Base-by-base conservation (phyloP, 495 filamentous ascomycete species). In the Aspergillus egyptiacus region DNA sequence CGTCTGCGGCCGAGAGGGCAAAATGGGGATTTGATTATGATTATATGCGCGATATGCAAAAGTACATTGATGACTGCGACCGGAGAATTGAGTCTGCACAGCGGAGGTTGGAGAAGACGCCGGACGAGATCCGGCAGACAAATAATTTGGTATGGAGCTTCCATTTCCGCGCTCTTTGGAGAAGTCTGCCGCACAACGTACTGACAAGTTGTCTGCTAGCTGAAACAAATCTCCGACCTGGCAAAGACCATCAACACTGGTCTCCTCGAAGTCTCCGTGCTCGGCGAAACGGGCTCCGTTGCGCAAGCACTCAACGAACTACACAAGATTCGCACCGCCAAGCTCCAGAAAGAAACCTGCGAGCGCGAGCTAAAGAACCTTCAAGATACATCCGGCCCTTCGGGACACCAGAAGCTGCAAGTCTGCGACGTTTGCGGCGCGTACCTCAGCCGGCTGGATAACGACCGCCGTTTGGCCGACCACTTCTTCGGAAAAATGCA, bases 401-500 rank as follows among this genome's bases (percentile, higher is more conserved):
- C 81, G 9, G 93, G 93, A 9, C 93, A 98, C 70, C 93, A 98
- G 71, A 97, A 97, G 60, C 72, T 98, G 42, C 94, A 97, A 67
- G 93, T 98, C 15, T 98, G 93, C 76, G 93, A 98, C 66, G 94
- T 97, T 1, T 98, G 93, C 68, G 91, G 85, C 41, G 93, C 93
- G 3, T 98, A 98, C 62, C 75, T 98, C 45, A 85, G 79, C 46
- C 68, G 93, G 15, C 79, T 98, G 19, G 93, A 98, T 62, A 98
- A 98, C 59, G 93, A 98, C 61, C 78, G 93, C 15, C 74, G 93
- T 23, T 61, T 98, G 65, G 93, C 93, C 22, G 93, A 98, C 65
- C 93, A 98, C 60, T 98, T 98, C 67, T 97, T 95, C 64, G 93
- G 93, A 24, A 98, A 98, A 74, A 97, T 98, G 94, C 93, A 98